Percentiles rank a stretch among this genome's conserved stretches.
Evolutionary conservation across 1,284 basidiomycete genomes (phyloP).

Genomic region (Ceratobasidium sp.): DNA sequence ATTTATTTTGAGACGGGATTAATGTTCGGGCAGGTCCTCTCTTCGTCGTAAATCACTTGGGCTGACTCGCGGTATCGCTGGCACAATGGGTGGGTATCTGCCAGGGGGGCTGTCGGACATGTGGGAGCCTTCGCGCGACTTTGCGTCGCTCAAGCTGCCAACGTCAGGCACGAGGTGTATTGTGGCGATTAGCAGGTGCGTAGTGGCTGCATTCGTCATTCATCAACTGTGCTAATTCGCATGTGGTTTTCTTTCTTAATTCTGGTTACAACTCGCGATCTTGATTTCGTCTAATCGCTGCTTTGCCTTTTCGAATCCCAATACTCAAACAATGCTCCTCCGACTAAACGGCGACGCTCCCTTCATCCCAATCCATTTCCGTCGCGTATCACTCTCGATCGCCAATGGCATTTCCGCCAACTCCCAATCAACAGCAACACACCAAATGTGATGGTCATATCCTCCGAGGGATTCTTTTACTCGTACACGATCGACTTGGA

Average conservation of each 20-base stretch:
- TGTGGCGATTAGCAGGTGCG: slow-evolving; percentile 85
- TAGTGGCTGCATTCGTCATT: slow-evolving; percentile 56
- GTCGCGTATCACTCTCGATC: too few relatives aligned
- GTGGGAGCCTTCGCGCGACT: slow-evolving; percentile 97
- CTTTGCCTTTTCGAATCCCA: slow-evolving; percentile 14
- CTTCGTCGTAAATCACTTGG: slow-evolving; percentile 40
- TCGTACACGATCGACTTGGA: slow-evolving; percentile 96
- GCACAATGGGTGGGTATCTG: slow-evolving; percentile 80
- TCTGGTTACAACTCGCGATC: too few relatives aligned
- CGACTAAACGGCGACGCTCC: too few relatives aligned
- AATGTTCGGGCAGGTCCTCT: slow-evolving; percentile 28
- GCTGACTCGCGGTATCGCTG: slow-evolving; percentile 39
- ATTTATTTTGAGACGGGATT: not conserved
- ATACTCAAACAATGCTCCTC: not conserved
- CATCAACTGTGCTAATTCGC: too few relatives aligned
- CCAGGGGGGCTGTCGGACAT: slow-evolving; percentile 92
- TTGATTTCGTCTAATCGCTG: not conserved
- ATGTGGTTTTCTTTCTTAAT: too few relatives aligned
- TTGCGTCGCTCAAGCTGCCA: slow-evolving; percentile 91
- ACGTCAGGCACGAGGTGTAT: slow-evolving; percentile 78
- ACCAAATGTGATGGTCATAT: slow-evolving; percentile 97
- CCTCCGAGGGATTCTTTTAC: slow-evolving; percentile 95
- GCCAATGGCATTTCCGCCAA: slow-evolving; percentile 3
- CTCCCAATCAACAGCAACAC: slow-evolving; percentile 65
- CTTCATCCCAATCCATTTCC: too few relatives aligned